A percentile compares a stretch with the other conserved stretches of the same genome.
These are phyloP conservation scores for Flaveria trinervia DNA, from an alignment of 129 eudicot species.

Conservation along the genomic window DNA sequence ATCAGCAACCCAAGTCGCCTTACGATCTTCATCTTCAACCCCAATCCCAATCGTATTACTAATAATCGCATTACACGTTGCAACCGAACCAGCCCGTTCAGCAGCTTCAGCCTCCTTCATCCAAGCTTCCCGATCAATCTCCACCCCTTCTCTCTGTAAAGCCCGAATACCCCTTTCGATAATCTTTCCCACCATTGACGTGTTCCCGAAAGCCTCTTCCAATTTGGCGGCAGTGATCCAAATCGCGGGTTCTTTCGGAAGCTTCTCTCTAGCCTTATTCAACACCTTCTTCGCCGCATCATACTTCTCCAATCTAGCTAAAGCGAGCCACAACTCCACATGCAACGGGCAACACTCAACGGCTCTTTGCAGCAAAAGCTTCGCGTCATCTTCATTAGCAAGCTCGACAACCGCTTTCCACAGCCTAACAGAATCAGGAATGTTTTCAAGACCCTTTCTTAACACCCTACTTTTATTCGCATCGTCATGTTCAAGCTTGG, in stretches of 20 bases:
- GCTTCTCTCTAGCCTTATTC: constrained; percentile 78
- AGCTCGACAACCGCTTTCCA: constrained; percentile 98
- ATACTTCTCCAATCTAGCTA: constrained; percentile 82
- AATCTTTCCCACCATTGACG: constrained; percentile 74
- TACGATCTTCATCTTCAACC: constrained; percentile 94
- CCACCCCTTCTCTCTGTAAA: constrained; percentile 76
- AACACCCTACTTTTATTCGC: constrained; percentile 71
- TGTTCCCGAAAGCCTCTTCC: constrained; percentile 88
- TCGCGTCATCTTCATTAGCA: constrained; percentile 84
- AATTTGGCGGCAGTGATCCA: constrained; percentile 92
- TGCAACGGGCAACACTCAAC: constrained; percentile 95
- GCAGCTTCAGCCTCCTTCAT: constrained; percentile 98
- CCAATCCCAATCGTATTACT: constrained; percentile 79
- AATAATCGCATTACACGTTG: constrained; percentile 82
- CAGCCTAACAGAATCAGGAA: constrained; percentile 88
- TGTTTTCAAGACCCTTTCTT: constrained; percentile 86
- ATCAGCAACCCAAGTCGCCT: constrained; percentile 96
- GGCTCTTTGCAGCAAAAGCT: constrained; percentile 74
- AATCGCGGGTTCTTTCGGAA: constrained; percentile 89
- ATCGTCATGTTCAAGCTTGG: constrained; percentile 78
- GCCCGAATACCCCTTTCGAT: constrained; percentile 91
- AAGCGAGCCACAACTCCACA: constrained; percentile 90
- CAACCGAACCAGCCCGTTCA: constrained; percentile 84
- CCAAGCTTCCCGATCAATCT: constrained; percentile 88
- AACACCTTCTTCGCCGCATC: constrained; percentile 83